A percentile compares a stretch with the other conserved stretches of the same genome.
These are phyloP conservation scores for Capsella rubella DNA, from an alignment of 441 rosid species.

Conservation along the genomic window DNA sequence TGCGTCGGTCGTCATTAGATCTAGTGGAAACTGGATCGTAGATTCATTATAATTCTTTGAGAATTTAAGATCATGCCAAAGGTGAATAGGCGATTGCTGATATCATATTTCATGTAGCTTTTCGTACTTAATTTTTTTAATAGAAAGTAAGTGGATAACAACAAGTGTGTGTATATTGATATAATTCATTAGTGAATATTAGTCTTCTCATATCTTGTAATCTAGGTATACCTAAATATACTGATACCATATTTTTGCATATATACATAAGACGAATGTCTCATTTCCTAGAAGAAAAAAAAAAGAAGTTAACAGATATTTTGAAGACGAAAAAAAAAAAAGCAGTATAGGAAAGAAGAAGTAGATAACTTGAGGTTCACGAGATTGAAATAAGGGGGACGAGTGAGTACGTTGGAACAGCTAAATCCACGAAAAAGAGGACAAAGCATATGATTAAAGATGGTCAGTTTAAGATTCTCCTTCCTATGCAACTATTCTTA, in stretches of 20 bases:
- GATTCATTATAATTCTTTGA: background rate
- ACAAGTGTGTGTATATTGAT: background rate
- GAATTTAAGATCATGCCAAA: conserved; percentile 19
- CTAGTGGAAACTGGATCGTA: conserved; percentile 31
- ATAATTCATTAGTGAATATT: background rate
- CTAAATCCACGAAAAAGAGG: conserved; percentile 36
- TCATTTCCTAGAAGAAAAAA: background rate
- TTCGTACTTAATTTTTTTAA: background rate
- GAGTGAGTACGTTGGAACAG: conserved; percentile 36
- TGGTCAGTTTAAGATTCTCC: conserved; percentile 21
- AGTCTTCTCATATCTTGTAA: background rate
- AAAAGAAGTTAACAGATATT: background rate
- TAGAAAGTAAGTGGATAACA: background rate
- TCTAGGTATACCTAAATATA: background rate
- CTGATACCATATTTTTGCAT: background rate
- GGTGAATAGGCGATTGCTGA: conserved; percentile 13
- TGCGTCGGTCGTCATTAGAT: conserved; percentile 30
- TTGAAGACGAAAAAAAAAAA: background rate
- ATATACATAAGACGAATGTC: conserved; percentile 10
- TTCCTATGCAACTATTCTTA: background rate
- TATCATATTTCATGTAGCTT: conserved; percentile 1
- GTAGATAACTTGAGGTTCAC: conserved; percentile 39
- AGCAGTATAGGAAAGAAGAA: conserved; percentile 8
- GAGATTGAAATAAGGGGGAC: conserved; percentile 26
- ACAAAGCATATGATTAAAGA: conserved; percentile 26